Percentiles rank a stretch among this genome's conserved stretches.
These are phyloP conservation scores for Eucalyptus regnans DNA, from an alignment of 345 rosid genomes.

Conservation along the genomic window DNA sequence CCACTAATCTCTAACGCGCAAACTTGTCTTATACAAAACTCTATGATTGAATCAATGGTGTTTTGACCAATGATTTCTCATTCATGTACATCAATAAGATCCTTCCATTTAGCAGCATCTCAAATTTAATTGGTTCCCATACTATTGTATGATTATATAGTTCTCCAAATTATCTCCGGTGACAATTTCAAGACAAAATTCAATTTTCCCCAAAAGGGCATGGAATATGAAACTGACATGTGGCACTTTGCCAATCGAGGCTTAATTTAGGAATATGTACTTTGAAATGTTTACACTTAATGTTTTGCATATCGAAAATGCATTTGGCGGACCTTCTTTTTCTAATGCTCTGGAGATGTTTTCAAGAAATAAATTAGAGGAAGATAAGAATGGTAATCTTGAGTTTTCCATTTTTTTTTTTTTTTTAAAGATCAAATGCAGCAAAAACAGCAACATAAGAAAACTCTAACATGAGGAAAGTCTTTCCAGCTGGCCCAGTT, in stretches of 20 bases:
- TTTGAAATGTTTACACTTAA: accelerated
- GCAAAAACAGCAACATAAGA: accelerated
- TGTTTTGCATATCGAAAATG: not conserved
- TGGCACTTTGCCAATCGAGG: not conserved
- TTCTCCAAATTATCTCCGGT: accelerated
- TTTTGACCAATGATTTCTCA: not conserved
- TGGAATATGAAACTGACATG: not conserved
- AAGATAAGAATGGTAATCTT: not conserved
- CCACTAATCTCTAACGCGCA: not conserved
- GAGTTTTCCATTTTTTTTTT: not conserved
- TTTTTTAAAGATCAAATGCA: not conserved
- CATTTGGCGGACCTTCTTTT: not conserved
- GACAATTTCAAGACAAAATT: not conserved
- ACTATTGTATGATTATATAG: not conserved
- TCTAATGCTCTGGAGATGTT: not conserved
- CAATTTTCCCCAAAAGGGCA: not conserved
- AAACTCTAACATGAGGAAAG: not conserved
- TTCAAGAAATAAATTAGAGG: not conserved
- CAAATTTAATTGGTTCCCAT: not conserved
- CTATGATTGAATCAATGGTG: accelerated
- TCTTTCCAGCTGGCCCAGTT: too few relatives aligned
- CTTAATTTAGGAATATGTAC: accelerated
- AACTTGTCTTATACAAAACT: not conserved
- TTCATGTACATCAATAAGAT: not conserved
- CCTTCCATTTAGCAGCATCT: not conserved